Evolutionary conservation across 2,329 filamentous ascomycete species (phyloP).

Genomic region (Dothiorella sarmentorum): DNA sequence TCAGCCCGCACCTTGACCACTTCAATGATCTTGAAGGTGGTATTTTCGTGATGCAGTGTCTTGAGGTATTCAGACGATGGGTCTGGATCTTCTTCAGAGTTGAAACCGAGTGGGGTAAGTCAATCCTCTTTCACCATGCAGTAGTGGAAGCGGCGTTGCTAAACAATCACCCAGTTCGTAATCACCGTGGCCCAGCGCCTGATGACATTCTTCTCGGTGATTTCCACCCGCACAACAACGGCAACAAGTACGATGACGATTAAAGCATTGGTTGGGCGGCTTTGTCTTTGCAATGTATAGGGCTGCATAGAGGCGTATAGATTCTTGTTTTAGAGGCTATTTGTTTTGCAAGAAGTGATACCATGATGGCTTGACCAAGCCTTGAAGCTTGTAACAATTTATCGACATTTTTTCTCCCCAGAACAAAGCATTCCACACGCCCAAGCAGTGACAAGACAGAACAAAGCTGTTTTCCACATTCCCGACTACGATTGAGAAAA

Average conservation of each 20-base stretch:
- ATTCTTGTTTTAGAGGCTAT: background rate
- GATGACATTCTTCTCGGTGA: conserved; percentile 76
- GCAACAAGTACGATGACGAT: conserved; percentile 63
- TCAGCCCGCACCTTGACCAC: conserved; percentile 76
- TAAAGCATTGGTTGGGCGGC: conserved; percentile 21
- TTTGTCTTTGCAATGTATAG: background rate
- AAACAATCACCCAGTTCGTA: conserved; percentile 44
- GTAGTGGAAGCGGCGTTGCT: conserved; percentile 3
- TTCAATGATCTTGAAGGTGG: conserved; percentile 84
- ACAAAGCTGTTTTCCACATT: too few relatives aligned
- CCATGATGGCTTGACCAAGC: too few relatives aligned
- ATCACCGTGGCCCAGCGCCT: conserved; percentile 52
- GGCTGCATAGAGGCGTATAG: background rate
- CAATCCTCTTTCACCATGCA: background rate
- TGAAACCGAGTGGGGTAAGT: conserved; percentile 84
- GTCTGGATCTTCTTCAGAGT: conserved; percentile 96
- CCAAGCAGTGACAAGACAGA: too few relatives aligned
- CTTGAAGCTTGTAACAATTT: too few relatives aligned
- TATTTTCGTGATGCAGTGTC: conserved; percentile 80
- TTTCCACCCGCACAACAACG: conserved; percentile 35
- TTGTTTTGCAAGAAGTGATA: background rate
- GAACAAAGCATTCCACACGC: too few relatives aligned
- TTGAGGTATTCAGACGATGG: conserved; percentile 87
- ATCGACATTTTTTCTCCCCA: too few relatives aligned
- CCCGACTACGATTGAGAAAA: too few relatives aligned